Percentiles rank a stretch among this genome's conserved stretches.
These are phyloP conservation scores for Pelagophyceae sp. DNA, from an alignment of 352 stramenopile species.

Conservation along the genomic window DNA sequence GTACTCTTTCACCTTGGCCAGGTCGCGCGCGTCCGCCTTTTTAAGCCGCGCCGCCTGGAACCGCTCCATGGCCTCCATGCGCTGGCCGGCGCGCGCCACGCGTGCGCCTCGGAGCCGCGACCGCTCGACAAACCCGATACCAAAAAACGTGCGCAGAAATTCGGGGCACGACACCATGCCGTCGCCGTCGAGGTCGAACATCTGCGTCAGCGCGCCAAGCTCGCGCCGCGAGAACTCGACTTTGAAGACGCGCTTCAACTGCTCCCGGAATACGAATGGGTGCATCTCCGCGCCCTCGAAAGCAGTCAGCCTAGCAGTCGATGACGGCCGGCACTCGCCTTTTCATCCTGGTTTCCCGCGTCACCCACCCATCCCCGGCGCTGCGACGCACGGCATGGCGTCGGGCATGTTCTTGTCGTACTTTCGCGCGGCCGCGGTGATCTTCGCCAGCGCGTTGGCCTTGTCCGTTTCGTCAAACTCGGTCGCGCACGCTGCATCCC, in stretches of 20 bases:
- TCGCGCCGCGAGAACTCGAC: background rate
- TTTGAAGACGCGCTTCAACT: background rate
- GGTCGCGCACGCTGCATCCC: background rate
- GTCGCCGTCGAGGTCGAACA: background rate
- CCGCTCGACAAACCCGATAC: background rate
- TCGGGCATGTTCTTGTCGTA: constrained; percentile 1
- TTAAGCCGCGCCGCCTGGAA: background rate
- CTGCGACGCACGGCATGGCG: background rate
- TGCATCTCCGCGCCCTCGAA: background rate
- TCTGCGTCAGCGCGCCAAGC: background rate
- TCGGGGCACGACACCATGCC: background rate
- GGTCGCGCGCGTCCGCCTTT: no score
- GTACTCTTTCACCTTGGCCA: background rate
- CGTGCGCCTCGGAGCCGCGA: background rate
- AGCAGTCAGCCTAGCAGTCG: background rate
- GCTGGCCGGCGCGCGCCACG: no score
- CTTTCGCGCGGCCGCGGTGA: background rate
- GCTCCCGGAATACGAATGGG: background rate
- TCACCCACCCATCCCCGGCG: no score
- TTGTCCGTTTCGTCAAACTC: background rate
- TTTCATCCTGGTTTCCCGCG: background rate
- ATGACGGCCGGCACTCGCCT: no score
- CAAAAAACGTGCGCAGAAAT: background rate
- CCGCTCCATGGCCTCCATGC: background rate
- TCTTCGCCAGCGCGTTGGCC: background rate